Evolutionary conservation across 139 green algal genomes (phyloP).

Genomic region (Spirogloea muscicola): DNA sequence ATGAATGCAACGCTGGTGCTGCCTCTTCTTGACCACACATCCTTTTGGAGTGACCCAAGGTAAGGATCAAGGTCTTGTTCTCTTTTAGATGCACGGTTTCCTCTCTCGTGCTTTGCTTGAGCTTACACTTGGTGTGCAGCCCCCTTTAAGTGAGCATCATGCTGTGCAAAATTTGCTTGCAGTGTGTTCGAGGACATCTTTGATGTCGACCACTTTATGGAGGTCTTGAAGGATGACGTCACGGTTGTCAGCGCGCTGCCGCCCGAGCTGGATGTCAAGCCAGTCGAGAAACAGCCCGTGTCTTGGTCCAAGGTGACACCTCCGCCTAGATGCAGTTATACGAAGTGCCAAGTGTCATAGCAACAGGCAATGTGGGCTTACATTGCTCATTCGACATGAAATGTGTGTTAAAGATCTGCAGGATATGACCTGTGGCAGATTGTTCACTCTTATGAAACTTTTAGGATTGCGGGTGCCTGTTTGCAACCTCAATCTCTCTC

Average conservation of each 20-base stretch:
- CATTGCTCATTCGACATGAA: no score
- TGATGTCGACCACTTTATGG: no score
- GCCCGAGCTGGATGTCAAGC: neutral
- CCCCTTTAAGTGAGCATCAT: neutral
- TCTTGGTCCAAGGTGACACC: slow-evolving; percentile 11
- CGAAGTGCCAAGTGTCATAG: no score
- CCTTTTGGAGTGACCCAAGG: slow-evolving; percentile 27
- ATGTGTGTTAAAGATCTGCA: no score
- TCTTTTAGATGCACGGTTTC: neutral
- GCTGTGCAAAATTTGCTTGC: neutral
- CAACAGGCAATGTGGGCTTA: no score
- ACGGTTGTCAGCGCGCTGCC: no score
- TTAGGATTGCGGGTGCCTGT: no score
- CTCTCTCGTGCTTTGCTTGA: neutral
- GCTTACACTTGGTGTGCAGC: neutral
- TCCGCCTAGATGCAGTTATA: no score
- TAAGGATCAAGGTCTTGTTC: neutral
- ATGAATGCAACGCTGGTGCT: slow-evolving; percentile 44
- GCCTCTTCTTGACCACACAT: slow-evolving; percentile 36
- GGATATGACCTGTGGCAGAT: no score
- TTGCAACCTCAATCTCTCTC: neutral
- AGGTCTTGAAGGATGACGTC: no score
- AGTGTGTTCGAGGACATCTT: no score
- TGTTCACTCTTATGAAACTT: no score
- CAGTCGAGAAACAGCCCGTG: neutral